Conservation (phyloP, 192 early-diverging fungal genomes). For the Pilaira anomala region DNA sequence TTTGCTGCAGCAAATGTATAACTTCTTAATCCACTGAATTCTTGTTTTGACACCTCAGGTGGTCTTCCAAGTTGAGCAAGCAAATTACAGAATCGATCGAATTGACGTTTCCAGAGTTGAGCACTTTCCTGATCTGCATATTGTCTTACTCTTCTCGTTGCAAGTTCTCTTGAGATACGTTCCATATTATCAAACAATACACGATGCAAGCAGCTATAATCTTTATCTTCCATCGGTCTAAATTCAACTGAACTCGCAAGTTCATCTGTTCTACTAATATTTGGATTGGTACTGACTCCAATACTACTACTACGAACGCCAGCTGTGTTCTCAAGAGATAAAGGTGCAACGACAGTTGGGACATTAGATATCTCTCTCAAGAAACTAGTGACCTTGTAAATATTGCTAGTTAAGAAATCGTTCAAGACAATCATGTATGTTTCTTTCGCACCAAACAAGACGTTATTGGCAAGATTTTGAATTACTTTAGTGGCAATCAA, state of each 20-base stretch:
- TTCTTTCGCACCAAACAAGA: constrained; percentile 94
- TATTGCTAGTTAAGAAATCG: constrained; percentile 80
- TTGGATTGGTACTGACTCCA: no score
- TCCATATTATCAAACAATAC: constrained; percentile 68
- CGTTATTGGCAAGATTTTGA: constrained; percentile 94
- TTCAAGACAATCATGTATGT: constrained; percentile 92
- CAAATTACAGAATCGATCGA: constrained; percentile 79
- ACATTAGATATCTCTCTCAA: constrained; percentile 71
- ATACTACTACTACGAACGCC: no score
- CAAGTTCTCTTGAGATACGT: constrained; percentile 63
- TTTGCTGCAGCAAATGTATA: constrained; percentile 49
- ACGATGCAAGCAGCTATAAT: constrained; percentile 49
- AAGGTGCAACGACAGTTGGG: background rate
- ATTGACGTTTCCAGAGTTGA: constrained; percentile 60
- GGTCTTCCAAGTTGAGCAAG: constrained; percentile 87
- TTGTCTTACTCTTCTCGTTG: constrained; percentile 49
- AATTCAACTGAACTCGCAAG: background rate
- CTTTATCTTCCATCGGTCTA: constrained; percentile 34
- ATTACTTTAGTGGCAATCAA: constrained; percentile 93
- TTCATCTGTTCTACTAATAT: background rate
- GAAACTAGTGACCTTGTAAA: constrained; percentile 74
- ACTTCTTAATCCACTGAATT: constrained; percentile 43
- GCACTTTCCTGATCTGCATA: constrained; percentile 33
- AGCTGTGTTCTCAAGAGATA: background rate
- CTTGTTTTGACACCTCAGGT: constrained; percentile 60